Evolutionary conservation across 805 yeast species (phyloP).

Genomic region (Saccharomycopsis schoenii): DNA sequence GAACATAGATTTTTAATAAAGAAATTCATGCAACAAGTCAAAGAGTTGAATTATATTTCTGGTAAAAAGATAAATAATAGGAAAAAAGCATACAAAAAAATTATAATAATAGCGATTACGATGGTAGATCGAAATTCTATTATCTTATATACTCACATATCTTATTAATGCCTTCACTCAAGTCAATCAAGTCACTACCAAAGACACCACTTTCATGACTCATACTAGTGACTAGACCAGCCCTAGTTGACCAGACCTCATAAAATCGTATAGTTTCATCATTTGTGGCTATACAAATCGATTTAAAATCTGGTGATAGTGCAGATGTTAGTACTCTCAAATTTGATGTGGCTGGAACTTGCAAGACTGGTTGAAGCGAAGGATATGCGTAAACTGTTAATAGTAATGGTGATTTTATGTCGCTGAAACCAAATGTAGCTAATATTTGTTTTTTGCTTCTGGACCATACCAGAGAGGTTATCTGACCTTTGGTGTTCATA

Average conservation of each 20-base stretch:
- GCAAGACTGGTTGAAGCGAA: constrained; percentile 35
- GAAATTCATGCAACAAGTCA: too few relatives aligned
- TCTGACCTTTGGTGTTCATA: constrained; percentile 55
- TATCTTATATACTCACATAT: constrained; percentile 9
- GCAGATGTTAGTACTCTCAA: constrained; percentile 59
- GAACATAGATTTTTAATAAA: too few relatives aligned
- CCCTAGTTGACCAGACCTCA: constrained; percentile 50
- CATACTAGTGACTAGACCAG: constrained; percentile 26
- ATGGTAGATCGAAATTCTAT: not conserved
- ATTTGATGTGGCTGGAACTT: constrained; percentile 41
- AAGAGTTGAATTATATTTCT: too few relatives aligned
- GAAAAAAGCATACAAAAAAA: not conserved
- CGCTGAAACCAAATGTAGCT: constrained; percentile 78
- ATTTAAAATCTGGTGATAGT: constrained; percentile 50
- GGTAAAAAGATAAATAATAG: not conserved
- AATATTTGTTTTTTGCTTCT: constrained; percentile 48
- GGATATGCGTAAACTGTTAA: constrained; percentile 64
- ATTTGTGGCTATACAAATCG: constrained; percentile 65
- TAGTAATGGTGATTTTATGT: constrained; percentile 39
- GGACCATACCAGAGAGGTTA: constrained; percentile 78
- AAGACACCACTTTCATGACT: constrained; percentile 37
- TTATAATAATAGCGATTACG: not conserved
- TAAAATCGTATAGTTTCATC: constrained; percentile 74
- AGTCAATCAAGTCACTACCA: constrained; percentile 50
- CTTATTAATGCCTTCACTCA: constrained; percentile 41